Evolutionary conservation across 345 rosid genomes (phyloP).

Genomic region (Citrus sp.): DNA sequence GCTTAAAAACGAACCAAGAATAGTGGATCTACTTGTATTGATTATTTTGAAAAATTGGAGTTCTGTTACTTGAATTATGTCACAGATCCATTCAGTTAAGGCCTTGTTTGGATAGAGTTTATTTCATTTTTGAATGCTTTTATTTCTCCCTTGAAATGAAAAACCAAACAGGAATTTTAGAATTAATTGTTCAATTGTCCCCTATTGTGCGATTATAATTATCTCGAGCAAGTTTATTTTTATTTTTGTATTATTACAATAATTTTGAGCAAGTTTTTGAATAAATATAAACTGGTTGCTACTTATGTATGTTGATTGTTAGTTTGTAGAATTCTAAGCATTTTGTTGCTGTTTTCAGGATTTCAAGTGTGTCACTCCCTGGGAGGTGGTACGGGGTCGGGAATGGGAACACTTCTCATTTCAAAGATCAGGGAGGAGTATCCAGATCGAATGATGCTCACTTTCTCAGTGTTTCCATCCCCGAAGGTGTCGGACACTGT

Average conservation of each 20-base stretch:
- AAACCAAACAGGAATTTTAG: neutral
- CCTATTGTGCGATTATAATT: neutral
- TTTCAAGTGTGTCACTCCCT: conserved; percentile 71
- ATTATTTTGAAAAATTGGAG: neutral
- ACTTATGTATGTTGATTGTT: neutral
- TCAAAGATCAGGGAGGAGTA: conserved; percentile 71
- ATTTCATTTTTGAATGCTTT: neutral
- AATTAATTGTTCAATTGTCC: neutral
- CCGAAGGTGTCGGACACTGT: conserved; percentile 75
- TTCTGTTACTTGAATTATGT: no score
- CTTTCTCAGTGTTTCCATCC: conserved; percentile 66
- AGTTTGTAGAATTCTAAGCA: neutral
- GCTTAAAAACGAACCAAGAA: neutral
- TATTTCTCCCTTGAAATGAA: neutral
- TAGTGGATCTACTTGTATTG: neutral
- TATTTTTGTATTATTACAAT: neutral
- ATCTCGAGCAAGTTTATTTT: neutral
- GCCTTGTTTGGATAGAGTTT: neutral
- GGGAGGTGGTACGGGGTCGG: conserved; percentile 75
- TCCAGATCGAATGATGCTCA: conserved; percentile 71
- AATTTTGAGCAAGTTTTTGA: neutral
- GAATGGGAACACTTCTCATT: conserved; percentile 70
- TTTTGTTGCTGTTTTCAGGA: conserved; percentile 28
- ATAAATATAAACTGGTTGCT: neutral
- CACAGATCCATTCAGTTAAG: neutral